Conservation (phyloP, 495 filamentous ascomycete species). For the Recurvomyces mirabilis region DNA sequence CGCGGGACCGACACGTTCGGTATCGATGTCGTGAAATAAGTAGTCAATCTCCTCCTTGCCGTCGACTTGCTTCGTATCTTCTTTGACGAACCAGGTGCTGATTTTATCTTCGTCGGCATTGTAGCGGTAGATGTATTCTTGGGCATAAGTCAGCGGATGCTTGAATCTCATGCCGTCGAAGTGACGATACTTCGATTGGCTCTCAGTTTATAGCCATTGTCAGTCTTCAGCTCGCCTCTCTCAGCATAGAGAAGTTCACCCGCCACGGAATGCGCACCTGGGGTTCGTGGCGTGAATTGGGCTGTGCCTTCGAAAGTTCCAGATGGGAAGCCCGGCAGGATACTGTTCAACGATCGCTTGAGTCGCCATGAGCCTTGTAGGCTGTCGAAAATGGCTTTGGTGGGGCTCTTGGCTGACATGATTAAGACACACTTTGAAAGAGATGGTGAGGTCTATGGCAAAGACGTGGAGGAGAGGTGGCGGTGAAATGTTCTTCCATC, state of each 20-base stretch:
- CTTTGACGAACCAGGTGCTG: slow-evolving; percentile 55
- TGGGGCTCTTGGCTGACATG: slow-evolving; percentile 9
- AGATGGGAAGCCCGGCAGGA: slow-evolving; percentile 42
- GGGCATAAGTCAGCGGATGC: no score
- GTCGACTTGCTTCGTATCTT: slow-evolving; percentile 33
- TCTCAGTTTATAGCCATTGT: slow-evolving; percentile 28
- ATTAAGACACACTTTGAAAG: no score
- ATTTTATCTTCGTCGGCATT: slow-evolving; percentile 42
- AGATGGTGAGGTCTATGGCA: no score
- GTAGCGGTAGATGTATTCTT: slow-evolving; percentile 47
- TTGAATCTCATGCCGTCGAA: no score
- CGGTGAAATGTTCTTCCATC: no score
- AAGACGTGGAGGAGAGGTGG: no score
- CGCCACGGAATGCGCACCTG: slow-evolving; percentile 19
- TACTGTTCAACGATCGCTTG: slow-evolving; percentile 38
- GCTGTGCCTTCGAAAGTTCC: slow-evolving; percentile 53
- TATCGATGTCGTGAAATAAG: slow-evolving; percentile 51
- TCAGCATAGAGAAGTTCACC: slow-evolving; percentile 59
- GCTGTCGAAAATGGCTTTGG: slow-evolving; percentile 15
- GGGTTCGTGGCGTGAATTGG: slow-evolving; percentile 46
- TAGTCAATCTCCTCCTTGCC: slow-evolving; percentile 45
- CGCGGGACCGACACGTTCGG: slow-evolving; percentile 19
- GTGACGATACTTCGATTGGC: slow-evolving; percentile 24
- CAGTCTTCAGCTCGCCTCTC: slow-evolving; percentile 44
- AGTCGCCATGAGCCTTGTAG: slow-evolving; percentile 44